Conservation (phyloP, 2,329 filamentous ascomycete genomes). For the Fusarium sp. region DNA sequence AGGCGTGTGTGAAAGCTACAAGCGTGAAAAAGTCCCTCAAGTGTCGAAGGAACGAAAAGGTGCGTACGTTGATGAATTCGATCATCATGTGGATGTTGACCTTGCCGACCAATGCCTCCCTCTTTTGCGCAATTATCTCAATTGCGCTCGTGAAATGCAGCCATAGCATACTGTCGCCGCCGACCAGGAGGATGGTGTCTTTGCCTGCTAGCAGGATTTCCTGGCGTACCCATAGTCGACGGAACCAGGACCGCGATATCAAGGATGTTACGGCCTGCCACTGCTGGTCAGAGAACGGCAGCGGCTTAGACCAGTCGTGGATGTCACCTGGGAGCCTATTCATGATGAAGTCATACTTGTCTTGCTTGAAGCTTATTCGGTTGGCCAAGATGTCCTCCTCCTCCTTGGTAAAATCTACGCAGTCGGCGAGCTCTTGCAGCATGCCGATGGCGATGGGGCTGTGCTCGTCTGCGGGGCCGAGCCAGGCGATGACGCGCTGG, state of each 20-base stretch:
- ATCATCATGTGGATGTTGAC: neutral
- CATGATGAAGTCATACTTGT: neutral
- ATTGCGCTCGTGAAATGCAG: neutral
- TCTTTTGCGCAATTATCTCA: neutral
- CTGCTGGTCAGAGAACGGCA: neutral
- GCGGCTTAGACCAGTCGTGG: neutral
- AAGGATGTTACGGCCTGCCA: neutral
- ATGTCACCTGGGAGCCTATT: neutral
- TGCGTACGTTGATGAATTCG: neutral
- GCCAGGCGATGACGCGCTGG: neutral
- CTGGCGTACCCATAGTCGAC: neutral
- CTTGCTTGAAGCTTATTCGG: neutral
- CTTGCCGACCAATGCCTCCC: neutral
- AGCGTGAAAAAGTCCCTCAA: conserved; percentile 1
- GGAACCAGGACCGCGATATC: neutral
- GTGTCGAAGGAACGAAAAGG: neutral
- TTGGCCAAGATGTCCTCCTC: neutral
- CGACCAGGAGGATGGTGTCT: neutral
- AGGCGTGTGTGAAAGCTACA: neutral
- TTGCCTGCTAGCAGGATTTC: neutral
- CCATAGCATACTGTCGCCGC: neutral
- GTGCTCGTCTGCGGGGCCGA: neutral
- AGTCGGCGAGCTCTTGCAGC: neutral
- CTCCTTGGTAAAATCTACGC: neutral
- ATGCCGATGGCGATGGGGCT: neutral